Conservation (phyloP, 768 basidiomycete species). For the Naganishia vishniacii region DNA sequence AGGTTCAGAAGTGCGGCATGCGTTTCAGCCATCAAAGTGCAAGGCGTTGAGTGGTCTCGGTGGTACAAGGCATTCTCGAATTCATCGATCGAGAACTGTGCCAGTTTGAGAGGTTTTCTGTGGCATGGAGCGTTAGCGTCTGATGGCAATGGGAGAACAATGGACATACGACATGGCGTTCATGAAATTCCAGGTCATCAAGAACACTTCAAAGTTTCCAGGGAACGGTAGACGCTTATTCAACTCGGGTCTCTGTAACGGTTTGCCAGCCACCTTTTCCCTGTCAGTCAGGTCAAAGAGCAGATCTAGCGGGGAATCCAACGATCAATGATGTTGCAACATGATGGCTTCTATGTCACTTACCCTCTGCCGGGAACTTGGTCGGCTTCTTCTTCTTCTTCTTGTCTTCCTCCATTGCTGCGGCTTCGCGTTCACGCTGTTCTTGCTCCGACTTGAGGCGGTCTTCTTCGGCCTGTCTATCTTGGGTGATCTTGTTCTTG, state of each 20-base stretch:
- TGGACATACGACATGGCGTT: constrained; percentile 76
- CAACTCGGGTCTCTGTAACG: constrained; percentile 31
- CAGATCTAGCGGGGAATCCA: constrained; percentile 30
- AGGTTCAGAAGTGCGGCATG: constrained; percentile 85
- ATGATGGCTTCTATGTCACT: constrained; percentile 16
- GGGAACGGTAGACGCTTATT: constrained; percentile 41
- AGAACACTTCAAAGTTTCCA: constrained; percentile 67
- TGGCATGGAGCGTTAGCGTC: not conserved
- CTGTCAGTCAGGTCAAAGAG: constrained; percentile 37
- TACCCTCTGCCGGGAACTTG: constrained; percentile 47
- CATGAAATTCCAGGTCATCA: constrained; percentile 91
- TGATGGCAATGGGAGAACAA: constrained; percentile 37
- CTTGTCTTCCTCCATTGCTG: constrained; percentile 30
- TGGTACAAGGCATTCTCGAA: constrained; percentile 83
- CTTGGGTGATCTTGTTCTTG: constrained; percentile 16
- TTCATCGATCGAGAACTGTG: constrained; percentile 86
- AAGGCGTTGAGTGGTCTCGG: constrained; percentile 60
- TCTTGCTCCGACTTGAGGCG: constrained; percentile 26
- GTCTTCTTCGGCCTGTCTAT: constrained; percentile 31
- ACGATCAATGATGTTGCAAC: not conserved
- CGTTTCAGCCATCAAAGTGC: constrained; percentile 74
- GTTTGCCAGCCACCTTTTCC: constrained; percentile 36
- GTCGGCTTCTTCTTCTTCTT: constrained; percentile 38
- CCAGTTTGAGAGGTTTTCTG: constrained; percentile 81
- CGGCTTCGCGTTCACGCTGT: constrained; percentile 25